Evolutionary conservation across 192 early-diverging fungal species (phyloP), one percentile per base, ranked within the genome.

Genomic region (Entrophospora sp.): DNA sequence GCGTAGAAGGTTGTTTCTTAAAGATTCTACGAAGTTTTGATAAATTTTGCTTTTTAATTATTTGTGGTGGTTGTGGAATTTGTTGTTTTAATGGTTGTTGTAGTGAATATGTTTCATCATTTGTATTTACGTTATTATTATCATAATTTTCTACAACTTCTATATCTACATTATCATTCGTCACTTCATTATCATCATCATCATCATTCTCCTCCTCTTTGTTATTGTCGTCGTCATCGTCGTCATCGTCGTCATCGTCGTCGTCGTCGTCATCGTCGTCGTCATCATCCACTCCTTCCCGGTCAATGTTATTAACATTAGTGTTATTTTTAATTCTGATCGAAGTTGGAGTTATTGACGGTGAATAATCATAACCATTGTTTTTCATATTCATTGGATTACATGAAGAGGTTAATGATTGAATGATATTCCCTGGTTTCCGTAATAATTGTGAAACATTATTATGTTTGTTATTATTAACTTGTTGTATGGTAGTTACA

Each of bases 361-460:
- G 32, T 1, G 30, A 34, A 6, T 18, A 31, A 57, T 57, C 55
- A 9, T 57, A 57, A 24, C 55, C 55, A 57, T 36, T 57, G n/a
- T n/a, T n/a, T 36, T 57, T 57, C 14, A 34, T 57, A n/a, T 18
- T 20, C 1, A 20, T 35, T 1, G 55, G 34, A 57, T 34, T 30
- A 57, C 55, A 57, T 22, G 55, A 57, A 3, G 55, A 7, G n/a
- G n/a, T n/a, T 12, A 57, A 36, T 18, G 55, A 22, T 57, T 56
- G 52, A 22, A 56, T 56, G 5, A 56, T 56, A 35, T 56, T 31
- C 8, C 52, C 52, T 14, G 52, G 31, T 56, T 31, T 30, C n/a
- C 28, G 31, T 56, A 57, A 31, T 13, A 53, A 13, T n/a, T 28
- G 51, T 32, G 51, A 34, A 3, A 57, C 13, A 24, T 9, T 25